Evolutionary conservation across 352 stramenopile species (phyloP), one percentile per base, ranked within the genome.

Genomic region (Phytopythium oedochilum): DNA sequence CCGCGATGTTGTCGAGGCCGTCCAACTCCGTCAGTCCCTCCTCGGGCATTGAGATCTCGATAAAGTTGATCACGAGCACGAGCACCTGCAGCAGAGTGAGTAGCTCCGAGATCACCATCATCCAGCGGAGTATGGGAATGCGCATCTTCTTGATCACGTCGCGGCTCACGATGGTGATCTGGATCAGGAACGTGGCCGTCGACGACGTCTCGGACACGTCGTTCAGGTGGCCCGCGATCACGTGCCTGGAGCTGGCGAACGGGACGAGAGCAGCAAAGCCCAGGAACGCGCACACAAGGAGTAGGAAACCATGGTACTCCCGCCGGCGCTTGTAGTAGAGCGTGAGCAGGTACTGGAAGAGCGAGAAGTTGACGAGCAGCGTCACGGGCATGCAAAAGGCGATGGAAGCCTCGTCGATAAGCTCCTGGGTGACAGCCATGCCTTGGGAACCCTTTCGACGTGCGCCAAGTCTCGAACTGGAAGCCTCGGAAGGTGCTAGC

Each of bases 131-230:
- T 1, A 73, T 66, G 0, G 66, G 43, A 14, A 78, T 39, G 34
- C 62, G 64, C 34, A 74, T 54, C 39, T 65, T 64, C 15, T 46
- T 29, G 17, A 46, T 53, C 18, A 74, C 55, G 22, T 52, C 64
- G 15, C 52, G 49, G 8, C 63, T 60, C 20, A 77, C 63, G 8
- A 75, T 61, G 0, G 65, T 68, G 57, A 79, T 75, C 45, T 77
- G 70, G 3, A 75, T 65, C 3, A 73, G 59, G 47, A 80, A 75
- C 12, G 57, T 71, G 14, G 73, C 23, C 23, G 64, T 51, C 1
- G 66, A 63, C 12, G 60, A 63, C 25, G 66, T 58, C 60, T 75
- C 66, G n/a, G 66, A 78, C 12, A 75, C 61, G 28, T 73, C 55
- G 51, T 75, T 75, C 18, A 77, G 38, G 22, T 53, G 29, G 6